These are phyloP conservation scores for Chlorella sp. DNA, from an alignment of 139 green algal genomes.

Conservation along the genomic window DNA sequence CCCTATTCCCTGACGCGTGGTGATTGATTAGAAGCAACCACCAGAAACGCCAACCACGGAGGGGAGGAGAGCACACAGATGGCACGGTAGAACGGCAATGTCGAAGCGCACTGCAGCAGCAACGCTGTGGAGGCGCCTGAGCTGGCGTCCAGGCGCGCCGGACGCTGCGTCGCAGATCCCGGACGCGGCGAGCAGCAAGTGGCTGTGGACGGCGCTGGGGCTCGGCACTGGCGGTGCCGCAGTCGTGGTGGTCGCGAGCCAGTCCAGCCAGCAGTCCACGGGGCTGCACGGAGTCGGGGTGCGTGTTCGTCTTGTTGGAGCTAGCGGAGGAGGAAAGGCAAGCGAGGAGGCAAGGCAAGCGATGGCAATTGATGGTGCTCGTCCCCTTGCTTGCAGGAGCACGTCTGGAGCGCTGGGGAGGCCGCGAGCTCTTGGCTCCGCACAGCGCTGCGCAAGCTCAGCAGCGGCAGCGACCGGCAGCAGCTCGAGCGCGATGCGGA, in stretches of 20 bases:
- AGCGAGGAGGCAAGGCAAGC: neutral
- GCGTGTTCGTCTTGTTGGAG: neutral
- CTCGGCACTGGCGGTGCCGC: neutral
- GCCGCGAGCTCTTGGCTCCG: no score
- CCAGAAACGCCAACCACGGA: no score
- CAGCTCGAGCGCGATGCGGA: neutral
- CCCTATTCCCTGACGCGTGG: neutral
- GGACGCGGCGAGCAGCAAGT: neutral
- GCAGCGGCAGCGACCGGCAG: neutral
- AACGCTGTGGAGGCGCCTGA: neutral
- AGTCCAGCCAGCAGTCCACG: neutral
- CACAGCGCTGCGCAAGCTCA: no score
- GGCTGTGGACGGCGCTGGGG: neutral
- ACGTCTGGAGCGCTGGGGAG: no score
- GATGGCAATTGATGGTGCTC: neutral
- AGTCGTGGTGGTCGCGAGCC: neutral
- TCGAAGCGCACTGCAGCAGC: no score
- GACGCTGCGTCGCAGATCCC: neutral
- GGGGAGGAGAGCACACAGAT: no score
- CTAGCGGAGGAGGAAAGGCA: no score
- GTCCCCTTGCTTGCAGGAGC: no score
- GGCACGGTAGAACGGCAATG: no score
- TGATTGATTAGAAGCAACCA: no score
- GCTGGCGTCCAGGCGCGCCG: neutral
- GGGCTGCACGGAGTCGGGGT: neutral